Conservation (phyloP, 1,284 basidiomycete genomes). For the Malassezia nana region DNA sequence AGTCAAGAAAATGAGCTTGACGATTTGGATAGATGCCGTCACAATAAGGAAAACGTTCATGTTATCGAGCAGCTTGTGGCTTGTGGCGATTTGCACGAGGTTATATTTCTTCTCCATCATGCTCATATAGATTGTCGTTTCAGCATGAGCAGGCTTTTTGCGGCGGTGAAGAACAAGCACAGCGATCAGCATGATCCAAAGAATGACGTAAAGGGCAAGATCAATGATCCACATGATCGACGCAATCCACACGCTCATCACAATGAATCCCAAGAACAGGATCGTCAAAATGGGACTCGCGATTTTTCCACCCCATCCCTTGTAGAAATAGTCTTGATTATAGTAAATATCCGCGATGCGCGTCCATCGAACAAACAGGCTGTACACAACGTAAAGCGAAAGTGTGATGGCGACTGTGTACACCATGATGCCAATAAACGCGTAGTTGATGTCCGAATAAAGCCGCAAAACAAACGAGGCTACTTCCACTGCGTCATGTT, state of each 20-base stretch:
- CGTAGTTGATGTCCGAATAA: slow-evolving; percentile 8
- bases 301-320: background rate
- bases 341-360: slow-evolving; percentile 12
- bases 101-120: background rate
- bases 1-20: slow-evolving; percentile 14
- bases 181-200: slow-evolving; percentile 12
- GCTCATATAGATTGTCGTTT: slow-evolving; percentile 5
- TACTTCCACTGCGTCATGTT: background rate
- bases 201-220: background rate
- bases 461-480: slow-evolving; percentile 9
- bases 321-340: background rate
- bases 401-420: slow-evolving; percentile 6
- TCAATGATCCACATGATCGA: slow-evolving; percentile 13
- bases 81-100: slow-evolving; percentile 3
- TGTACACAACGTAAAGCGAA: slow-evolving; percentile 7
- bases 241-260: slow-evolving; percentile 10
- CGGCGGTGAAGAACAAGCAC: slow-evolving; percentile 1
- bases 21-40: background rate
- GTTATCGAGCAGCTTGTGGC: slow-evolving; percentile 9
- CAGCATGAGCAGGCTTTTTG: background rate
- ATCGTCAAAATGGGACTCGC: background rate
- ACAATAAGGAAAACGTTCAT: slow-evolving; percentile 13
- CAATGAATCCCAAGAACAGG: background rate
- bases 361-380: slow-evolving; percentile 10
- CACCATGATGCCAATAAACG: slow-evolving; percentile 6